Evolutionary conservation across 2,329 filamentous ascomycete species (phyloP).

Genomic region (Bretziella fagacearum): DNA sequence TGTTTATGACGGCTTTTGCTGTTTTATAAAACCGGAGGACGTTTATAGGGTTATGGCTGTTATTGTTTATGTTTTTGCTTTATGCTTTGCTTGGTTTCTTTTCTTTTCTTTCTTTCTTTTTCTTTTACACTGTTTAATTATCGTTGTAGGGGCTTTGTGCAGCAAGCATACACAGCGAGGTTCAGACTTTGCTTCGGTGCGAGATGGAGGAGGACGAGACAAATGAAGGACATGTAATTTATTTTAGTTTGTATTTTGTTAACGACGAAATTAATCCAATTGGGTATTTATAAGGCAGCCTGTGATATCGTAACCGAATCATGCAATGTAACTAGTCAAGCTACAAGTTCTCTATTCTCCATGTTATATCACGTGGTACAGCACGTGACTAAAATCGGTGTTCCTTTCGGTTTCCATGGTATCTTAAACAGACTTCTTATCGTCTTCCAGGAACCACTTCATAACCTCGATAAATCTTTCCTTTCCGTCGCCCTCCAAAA

Average conservation of each 20-base stretch:
- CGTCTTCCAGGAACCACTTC: slow-evolving; percentile 53
- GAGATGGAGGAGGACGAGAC: too few species aligned
- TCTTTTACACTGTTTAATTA: too few species aligned
- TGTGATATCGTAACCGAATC: too few species aligned
- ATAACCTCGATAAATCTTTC: slow-evolving; percentile 61
- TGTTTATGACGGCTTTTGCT: neutral
- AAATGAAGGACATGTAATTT: neutral
- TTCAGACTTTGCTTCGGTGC: too few species aligned
- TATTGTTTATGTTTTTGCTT: too few species aligned
- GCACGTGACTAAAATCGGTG: neutral
- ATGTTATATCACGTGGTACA: neutral
- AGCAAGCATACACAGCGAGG: too few species aligned
- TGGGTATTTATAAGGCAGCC: slow-evolving; percentile 1
- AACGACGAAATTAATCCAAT: neutral
- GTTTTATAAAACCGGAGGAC: neutral
- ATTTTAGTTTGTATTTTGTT: slow-evolving; percentile 2
- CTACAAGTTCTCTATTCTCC: neutral
- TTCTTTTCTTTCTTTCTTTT: neutral
- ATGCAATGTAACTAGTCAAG: too few species aligned
- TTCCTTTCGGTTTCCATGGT: neutral
- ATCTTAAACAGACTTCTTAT: slow-evolving; percentile 1
- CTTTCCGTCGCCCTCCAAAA: slow-evolving; percentile 59
- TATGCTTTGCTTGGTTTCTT: too few species aligned
- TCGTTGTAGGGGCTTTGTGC: too few species aligned
- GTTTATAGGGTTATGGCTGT: neutral